phyloP scores from a whole-genome alignment of 1,284 basidiomycete genomes.

The Naganishia liquefaciens region DNA sequence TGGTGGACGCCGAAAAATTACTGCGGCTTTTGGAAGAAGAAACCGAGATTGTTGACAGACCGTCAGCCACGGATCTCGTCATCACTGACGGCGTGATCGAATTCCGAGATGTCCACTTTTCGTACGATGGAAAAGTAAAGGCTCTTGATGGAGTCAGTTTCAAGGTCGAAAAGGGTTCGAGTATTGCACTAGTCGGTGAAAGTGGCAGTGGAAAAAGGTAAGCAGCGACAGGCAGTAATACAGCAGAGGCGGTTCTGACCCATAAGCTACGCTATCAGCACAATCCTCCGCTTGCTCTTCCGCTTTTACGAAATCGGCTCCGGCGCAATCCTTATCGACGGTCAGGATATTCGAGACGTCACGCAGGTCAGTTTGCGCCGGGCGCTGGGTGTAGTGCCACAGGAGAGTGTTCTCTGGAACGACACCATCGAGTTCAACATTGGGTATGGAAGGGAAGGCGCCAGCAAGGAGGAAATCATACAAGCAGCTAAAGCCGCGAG shows the following conservation, averaged over 20 bases:
- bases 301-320: slow-evolving; percentile 82
- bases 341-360: slow-evolving; percentile 78
- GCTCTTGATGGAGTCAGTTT: slow-evolving; percentile 79
- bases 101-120: slow-evolving; percentile 79
- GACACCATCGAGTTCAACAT: slow-evolving; percentile 74
- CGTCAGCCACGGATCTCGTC: slow-evolving; percentile 69
- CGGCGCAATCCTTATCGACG: slow-evolving; percentile 71
- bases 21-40: slow-evolving; percentile 73
- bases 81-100: slow-evolving; percentile 77
- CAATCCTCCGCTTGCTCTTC: slow-evolving; percentile 77
- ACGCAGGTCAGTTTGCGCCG: slow-evolving; percentile 74
- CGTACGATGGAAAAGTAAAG: slow-evolving; percentile 72
- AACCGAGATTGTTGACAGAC: slow-evolving; percentile 76
- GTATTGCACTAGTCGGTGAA: slow-evolving; percentile 69
- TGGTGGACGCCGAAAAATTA: slow-evolving; percentile 77
- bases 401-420: slow-evolving; percentile 82
- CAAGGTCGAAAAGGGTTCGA: slow-evolving; percentile 74
- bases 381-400: slow-evolving; percentile 79
- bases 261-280: slow-evolving; percentile 41
- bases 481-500: slow-evolving; percentile 72
- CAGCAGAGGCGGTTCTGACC: slow-evolving; percentile 62
- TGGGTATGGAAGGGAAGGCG: slow-evolving; percentile 67
- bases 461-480: slow-evolving; percentile 68
- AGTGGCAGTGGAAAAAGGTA: slow-evolving; percentile 35
- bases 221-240: too few species aligned